Evolutionary conservation across 2,329 filamentous ascomycete genomes (phyloP).

Genomic region (Macrophomina phaseolina): DNA sequence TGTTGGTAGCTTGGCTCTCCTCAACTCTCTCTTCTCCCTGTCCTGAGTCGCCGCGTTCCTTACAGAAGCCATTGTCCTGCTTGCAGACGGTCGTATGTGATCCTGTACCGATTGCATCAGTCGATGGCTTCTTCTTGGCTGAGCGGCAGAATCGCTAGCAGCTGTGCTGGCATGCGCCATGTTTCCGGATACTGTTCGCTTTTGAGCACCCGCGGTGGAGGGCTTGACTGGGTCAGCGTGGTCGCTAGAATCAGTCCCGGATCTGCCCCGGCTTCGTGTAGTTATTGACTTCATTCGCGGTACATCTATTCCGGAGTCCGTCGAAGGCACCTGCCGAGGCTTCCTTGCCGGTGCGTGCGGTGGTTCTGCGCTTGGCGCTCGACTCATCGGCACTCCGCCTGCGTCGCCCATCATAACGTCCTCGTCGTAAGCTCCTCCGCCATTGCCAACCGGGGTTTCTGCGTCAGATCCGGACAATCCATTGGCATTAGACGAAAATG

Average conservation of each 20-base stretch:
- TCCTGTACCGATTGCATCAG: conserved; percentile 58
- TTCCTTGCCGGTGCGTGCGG: conserved; percentile 56
- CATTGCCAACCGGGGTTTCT: conserved; percentile 56
- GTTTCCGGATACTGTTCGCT: conserved; percentile 91
- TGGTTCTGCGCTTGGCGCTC: conserved; percentile 46
- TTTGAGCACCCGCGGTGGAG: conserved; percentile 63
- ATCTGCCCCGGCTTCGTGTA: conserved; percentile 46
- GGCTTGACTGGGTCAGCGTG: conserved; percentile 45
- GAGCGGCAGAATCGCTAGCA: conserved; percentile 49
- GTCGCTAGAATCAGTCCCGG: conserved; percentile 47
- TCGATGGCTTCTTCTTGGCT: conserved; percentile 52
- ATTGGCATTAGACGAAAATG: conserved; percentile 36
- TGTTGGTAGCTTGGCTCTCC: conserved; percentile 77
- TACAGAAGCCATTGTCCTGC: conserved; percentile 65
- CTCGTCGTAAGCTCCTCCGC: conserved; percentile 46
- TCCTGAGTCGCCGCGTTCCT: conserved; percentile 59
- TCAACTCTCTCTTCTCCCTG: conserved; percentile 71
- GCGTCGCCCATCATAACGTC: conserved; percentile 51
- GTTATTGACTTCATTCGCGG: conserved; percentile 48
- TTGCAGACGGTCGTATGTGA: conserved; percentile 68
- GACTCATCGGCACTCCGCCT: conserved; percentile 39
- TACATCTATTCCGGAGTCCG: conserved; percentile 39
- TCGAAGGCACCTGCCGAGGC: conserved; percentile 41
- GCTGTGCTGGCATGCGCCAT: conserved; percentile 46
- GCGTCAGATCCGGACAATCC: conserved; percentile 36